Evolutionary conservation across 2,329 filamentous ascomycete genomes (phyloP), one percentile per base, ranked within the genome.

Genomic region (Aureobasidium musti): DNA sequence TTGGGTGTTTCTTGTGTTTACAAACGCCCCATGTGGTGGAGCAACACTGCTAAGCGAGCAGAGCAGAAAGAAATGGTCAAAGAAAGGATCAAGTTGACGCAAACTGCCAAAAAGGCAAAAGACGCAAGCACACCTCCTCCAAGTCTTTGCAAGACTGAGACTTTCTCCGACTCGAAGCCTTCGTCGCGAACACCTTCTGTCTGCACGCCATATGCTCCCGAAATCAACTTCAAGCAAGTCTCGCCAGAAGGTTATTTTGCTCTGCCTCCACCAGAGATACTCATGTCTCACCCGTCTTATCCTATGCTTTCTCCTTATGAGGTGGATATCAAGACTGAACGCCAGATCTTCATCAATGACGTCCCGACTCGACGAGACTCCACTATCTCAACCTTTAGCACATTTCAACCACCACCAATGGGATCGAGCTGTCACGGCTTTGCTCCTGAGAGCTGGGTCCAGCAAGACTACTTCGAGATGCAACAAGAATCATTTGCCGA

Each of bases 1-100:
- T 88, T 99, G 66, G 90, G 91, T 64, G 84, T 99, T 67, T 84
- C 85, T 74, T 99, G 95, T 82, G 92, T 98, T 82, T 99, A 98
- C 82, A 97, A 96, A 84, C 84, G 93, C 75, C 95, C 95, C 43
- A 87, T 91, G 80, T 99, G 95, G 95, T 99, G 95, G 95, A 91
- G 89, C 80, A 97, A 95, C 83, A 90, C 91, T 75, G 92, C 97
- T 70, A 87, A 90, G 75, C 86, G 95, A 72, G 87, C 89, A 73
- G 82, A 88, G 66, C 92, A 97, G 78, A 99, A 98, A 82, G 95
- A 98, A 76, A 82, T 89, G 72, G 96, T 99, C 84, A 99, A 99
- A 85, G 89, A 90, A 79, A 91, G 94, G 79, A 98, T 99, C 83
- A 97, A 97, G 87, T 87, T 89, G 77, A 98, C 95, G 77, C 98